A percentile compares a stretch with the other conserved stretches of the same genome.
phyloP scores from a whole-genome alignment of 352 stramenopile genomes.

The Salisapilia sapeloensis region DNA sequence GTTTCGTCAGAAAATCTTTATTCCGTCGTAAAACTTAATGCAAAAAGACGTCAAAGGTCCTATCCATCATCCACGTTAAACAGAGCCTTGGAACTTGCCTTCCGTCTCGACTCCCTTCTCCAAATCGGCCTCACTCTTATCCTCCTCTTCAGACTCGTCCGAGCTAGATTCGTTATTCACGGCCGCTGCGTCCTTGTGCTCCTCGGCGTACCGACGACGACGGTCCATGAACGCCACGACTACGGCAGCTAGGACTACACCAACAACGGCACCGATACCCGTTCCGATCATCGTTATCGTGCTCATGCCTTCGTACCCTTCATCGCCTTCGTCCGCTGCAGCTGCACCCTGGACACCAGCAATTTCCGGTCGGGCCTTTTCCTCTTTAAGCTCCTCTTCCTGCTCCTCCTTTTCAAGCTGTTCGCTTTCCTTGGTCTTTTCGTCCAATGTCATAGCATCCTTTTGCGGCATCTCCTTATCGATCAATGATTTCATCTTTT shows the following conservation, averaged over 20 bases:
- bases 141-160: slow-evolving; percentile 14
- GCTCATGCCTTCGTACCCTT: slow-evolving; percentile 2
- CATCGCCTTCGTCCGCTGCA: background rate
- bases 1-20: too few relatives aligned
- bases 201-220: slow-evolving; percentile 4
- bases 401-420: slow-evolving; percentile 3
- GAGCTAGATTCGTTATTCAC: slow-evolving; percentile 13
- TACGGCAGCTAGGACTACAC: slow-evolving; percentile 4
- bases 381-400: slow-evolving; percentile 2
- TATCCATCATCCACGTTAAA: too few relatives aligned
- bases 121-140: slow-evolving; percentile 14
- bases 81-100: slow-evolving; percentile 33
- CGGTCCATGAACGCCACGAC: slow-evolving; percentile 1
- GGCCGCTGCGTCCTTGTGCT: slow-evolving; percentile 15
- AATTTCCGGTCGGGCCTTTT: background rate
- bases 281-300: slow-evolving; percentile 7
- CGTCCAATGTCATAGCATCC: slow-evolving; percentile 8
- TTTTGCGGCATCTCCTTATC: slow-evolving; percentile 1
- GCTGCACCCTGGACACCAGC: background rate
- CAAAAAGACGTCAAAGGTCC: too few relatives aligned
- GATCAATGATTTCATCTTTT: background rate
- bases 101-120: slow-evolving; percentile 13
- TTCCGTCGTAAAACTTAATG: too few relatives aligned
- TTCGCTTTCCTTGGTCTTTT: slow-evolving; percentile 2
- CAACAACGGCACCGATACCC: slow-evolving; percentile 4